These are phyloP conservation scores for Yamadazyma trypodendri DNA, from an alignment of 1,139 yeast species.

Conservation along the genomic window DNA sequence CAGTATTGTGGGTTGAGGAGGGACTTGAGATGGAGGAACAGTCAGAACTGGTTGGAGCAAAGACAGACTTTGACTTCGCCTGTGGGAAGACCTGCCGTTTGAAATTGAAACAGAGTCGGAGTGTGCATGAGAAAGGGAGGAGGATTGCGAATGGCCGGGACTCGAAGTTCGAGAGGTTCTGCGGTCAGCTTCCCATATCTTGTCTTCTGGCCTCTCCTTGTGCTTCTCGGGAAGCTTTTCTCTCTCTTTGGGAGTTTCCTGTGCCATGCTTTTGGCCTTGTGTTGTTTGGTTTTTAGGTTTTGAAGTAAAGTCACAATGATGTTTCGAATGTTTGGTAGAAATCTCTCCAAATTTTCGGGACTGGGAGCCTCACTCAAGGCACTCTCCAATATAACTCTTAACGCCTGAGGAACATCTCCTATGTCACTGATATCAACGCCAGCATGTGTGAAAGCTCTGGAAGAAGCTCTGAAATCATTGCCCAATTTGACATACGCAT, in stretches of 20 bases:
- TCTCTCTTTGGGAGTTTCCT: conserved; percentile 4
- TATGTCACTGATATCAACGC: conserved; percentile 43
- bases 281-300: conserved; percentile 79
- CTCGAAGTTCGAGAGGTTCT: not conserved
- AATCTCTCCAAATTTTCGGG: conserved; percentile 79
- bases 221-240: not conserved
- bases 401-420: conserved; percentile 44
- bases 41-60: not conserved
- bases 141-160: conserved; percentile 1
- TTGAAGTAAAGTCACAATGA: conserved; percentile 77
- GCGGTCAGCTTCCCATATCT: not conserved
- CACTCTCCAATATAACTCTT: conserved; percentile 78
- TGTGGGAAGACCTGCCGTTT: not conserved
- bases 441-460: conserved; percentile 43
- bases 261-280: conserved; percentile 32
- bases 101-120: not conserved
- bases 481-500: conserved; percentile 88
- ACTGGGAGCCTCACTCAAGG: conserved; percentile 82
- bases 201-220: not conserved
- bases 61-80: conserved; percentile 2
- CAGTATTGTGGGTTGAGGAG: conserved; percentile 5
- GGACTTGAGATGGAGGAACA: conserved; percentile 5
- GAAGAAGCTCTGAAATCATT: conserved; percentile 90
- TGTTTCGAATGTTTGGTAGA: conserved; percentile 82
- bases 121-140: not conserved